A percentile compares a stretch with the other conserved stretches of the same genome.
phyloP scores from a whole-genome alignment of 2,329 filamentous ascomycete species.

The Aspergillus pseudoglaucus region DNA sequence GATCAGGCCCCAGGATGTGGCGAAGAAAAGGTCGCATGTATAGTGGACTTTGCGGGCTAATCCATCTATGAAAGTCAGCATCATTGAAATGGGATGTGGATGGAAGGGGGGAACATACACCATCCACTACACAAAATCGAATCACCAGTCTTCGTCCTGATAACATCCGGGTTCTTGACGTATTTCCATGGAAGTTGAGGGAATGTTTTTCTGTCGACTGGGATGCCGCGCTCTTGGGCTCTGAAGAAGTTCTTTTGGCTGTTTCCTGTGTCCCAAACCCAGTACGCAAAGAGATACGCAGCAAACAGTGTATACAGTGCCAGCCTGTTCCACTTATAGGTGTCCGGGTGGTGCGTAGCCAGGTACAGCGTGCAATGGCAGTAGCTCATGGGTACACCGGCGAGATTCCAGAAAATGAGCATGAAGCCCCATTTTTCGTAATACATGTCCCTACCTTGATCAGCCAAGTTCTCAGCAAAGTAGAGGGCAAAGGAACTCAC shows the following conservation, averaged over 20 bases:
- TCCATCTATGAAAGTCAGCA: constrained; percentile 42
- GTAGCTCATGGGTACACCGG: constrained; percentile 82
- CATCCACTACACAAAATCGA: constrained; percentile 77
- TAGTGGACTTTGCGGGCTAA: constrained; percentile 74
- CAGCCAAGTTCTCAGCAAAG: background rate
- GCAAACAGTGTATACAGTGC: constrained; percentile 57
- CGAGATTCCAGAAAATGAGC: constrained; percentile 96
- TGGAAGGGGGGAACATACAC: constrained; percentile 46
- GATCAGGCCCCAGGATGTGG: constrained; percentile 67
- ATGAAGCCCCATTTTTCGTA: constrained; percentile 95
- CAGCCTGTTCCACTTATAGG: constrained; percentile 67
- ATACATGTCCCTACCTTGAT: constrained; percentile 66
- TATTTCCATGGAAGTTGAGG: constrained; percentile 81
- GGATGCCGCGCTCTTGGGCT: constrained; percentile 64
- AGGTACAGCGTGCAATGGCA: constrained; percentile 89
- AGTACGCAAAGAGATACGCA: constrained; percentile 76
- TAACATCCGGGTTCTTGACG: constrained; percentile 69
- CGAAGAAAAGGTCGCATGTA: constrained; percentile 71
- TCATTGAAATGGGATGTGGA: background rate
- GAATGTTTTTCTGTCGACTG: constrained; percentile 66
- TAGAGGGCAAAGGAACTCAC: constrained; percentile 33
- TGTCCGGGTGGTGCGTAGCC: constrained; percentile 68
- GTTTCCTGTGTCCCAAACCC: constrained; percentile 87
- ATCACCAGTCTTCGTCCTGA: constrained; percentile 65
- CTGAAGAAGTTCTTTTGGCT: constrained; percentile 90